Percentiles rank a stretch among this genome's conserved stretches.
phyloP scores from a whole-genome alignment of 2,329 filamentous ascomycete genomes.

The Madurella mycetomatis region DNA sequence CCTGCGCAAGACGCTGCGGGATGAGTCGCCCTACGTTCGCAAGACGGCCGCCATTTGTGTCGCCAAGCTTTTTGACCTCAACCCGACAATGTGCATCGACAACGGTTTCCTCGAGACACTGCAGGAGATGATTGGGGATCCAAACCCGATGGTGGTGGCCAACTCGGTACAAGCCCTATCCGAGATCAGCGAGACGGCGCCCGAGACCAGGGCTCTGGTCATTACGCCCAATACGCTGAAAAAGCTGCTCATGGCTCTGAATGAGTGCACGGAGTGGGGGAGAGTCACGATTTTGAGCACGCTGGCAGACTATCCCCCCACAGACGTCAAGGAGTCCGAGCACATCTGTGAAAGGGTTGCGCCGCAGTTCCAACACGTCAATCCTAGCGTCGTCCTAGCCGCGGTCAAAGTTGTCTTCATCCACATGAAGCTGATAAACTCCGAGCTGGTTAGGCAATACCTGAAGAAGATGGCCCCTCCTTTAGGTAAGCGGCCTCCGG shows the following conservation, averaged over 20 bases:
- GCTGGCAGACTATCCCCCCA: conserved; percentile 78
- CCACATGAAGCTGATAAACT: conserved; percentile 82
- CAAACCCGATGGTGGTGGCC: conserved; percentile 98
- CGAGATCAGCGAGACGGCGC: conserved; percentile 85
- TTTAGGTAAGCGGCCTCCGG: conserved; percentile 57
- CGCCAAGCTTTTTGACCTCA: conserved; percentile 94
- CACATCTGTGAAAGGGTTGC: conserved; percentile 96
- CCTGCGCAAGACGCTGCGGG: conserved; percentile 86
- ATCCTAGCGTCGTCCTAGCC: conserved; percentile 93
- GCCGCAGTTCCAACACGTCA: conserved; percentile 97
- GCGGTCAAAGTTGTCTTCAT: conserved; percentile 97
- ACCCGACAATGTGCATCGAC: conserved; percentile 86
- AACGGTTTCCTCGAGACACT: conserved; percentile 92
- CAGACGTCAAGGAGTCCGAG: conserved; percentile 92
- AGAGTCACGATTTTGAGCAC: conserved; percentile 89
- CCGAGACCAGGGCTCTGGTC: conserved; percentile 81
- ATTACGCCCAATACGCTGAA: conserved; percentile 81
- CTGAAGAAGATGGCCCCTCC: conserved; percentile 98
- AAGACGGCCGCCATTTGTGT: conserved; percentile 98
- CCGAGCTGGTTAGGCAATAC: conserved; percentile 77
- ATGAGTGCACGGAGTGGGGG: conserved; percentile 98
- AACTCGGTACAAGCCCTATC: conserved; percentile 92
- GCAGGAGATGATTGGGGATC: conserved; percentile 93
- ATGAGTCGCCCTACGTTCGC: conserved; percentile 96
- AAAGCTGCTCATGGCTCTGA: conserved; percentile 93